Evolutionary conservation across 331 rosid species (phyloP), one percentile per base, ranked within the genome.

Genomic region (Acacia pycnantha): DNA sequence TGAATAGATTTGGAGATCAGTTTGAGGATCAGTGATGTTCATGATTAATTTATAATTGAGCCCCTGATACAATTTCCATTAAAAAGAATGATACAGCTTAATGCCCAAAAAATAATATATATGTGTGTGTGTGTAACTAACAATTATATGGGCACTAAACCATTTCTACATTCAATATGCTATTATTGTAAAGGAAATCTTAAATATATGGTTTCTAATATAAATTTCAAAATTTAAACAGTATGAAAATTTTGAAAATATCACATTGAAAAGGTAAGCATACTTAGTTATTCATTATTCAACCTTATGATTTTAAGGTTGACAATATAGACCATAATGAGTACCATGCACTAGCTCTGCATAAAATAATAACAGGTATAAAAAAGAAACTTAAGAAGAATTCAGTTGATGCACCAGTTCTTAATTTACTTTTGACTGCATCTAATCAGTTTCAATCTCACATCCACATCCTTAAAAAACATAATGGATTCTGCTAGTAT

Each of bases 1-100:
- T 92, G 84, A 74, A 85, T 83, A 82, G 41, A 68, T 68, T 37
- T 65, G 69, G 44, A 79, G 21, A 54, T 24, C 26, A 21, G 8
- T 47, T 33, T 48, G 51, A 47, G 77, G 81, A 80, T 74, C 74
- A 73, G 35, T 79, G 26, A 51, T 50, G 61, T 76, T 46, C 31
- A 77, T 50, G 22, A 19, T 35, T 58, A 21, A 19, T 66, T 79
- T 71, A 81, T 74, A 53, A 50, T 46, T 54, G 79, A 82, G 27
- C 80, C 72, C 29, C 77, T 31, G 21, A 66, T 58, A 77, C 27
- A 69, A 9, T 11, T 61, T 50, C 18, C 29, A 37, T 3, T 4
- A 3, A 56, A 41, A 56, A 74, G 11, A 78, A 11, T 47, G 53
- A 19, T 47, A 44, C 16, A n/a, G 7, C 18, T 24, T 43, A 4